Conservation (phyloP, 768 basidiomycete species). For the Pholiota molesta region DNA sequence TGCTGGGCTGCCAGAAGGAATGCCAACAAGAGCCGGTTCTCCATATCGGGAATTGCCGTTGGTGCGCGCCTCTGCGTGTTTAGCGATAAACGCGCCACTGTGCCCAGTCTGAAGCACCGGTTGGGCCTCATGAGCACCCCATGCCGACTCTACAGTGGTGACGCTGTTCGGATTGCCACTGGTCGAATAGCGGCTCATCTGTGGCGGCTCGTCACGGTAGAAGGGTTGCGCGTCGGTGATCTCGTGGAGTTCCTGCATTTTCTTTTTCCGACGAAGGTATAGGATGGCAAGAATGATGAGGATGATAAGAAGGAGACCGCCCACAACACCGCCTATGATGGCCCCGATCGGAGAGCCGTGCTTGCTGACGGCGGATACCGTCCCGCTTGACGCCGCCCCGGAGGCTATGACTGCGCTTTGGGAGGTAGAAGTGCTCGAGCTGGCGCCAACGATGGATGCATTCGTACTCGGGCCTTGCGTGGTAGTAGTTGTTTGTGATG, state of each 20-base stretch:
- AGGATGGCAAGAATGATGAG: neutral
- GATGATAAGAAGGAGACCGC: constrained; percentile 1
- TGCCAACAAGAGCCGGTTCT: neutral
- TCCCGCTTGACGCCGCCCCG: neutral
- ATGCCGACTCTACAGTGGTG: neutral
- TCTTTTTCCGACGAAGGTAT: neutral
- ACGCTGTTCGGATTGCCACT: neutral
- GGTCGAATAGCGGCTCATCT: neutral
- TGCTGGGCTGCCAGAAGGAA: neutral
- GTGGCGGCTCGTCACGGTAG: neutral
- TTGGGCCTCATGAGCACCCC: neutral
- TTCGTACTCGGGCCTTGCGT: neutral
- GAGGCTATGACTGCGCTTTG: neutral
- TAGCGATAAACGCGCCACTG: neutral
- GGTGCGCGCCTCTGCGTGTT: neutral
- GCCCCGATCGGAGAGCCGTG: constrained; percentile 1
- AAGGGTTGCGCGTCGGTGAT: neutral
- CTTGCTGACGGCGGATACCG: neutral
- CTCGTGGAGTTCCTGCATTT: neutral
- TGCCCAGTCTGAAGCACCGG: neutral
- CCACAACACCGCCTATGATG: constrained; percentile 10
- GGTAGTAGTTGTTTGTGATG: neutral
- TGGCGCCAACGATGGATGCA: neutral
- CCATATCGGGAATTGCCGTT: neutral
- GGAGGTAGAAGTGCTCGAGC: neutral